Evolutionary conservation across 148 eudicot genomes (phyloP), one percentile per base, ranked within the genome.

Genomic region (Silene uniflora): DNA sequence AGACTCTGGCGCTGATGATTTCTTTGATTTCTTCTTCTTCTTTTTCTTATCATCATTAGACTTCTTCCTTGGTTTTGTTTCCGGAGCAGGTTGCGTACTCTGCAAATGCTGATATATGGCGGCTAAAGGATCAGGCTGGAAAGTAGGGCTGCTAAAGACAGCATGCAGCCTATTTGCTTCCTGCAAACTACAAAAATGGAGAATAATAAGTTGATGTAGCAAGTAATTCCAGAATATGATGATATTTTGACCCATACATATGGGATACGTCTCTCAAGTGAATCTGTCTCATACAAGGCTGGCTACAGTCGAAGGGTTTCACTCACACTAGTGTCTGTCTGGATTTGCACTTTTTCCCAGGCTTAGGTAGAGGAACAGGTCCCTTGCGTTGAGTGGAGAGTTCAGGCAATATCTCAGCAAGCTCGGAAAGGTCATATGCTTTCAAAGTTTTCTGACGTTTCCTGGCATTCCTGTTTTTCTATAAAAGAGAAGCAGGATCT

Each of bases 371-470:
- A 29, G 80, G 78, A 76, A 65, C 80, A 22, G 84, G 75, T 71
- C 84, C 74, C 67, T 82, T 71, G 61, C 21, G 76, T 7, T 76
- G 58, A 63, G 75, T 80, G 46, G 83, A 76, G 71, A 88, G 52
- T 62, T 91, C 95, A 6, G 99, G 99, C 76, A 96, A 91, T 69
- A 85, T 81, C 69, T 88, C 97, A 1, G 90, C 63, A 23, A 96
- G 94, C 63, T 89, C n/a, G 58, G 97, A 85, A 19, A 96, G 85
- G 79, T 96, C 93, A 81, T 87, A 96, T 17, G 95, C 94, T 86
- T 88, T 88, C 62, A 89, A 39, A 63, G 86, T 90, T 85, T 89
- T 89, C 69, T 85, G 84, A 27, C 91, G 82, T 75, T 82, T 88
- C 83, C 87, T 86, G 44, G 79, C 79, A 69, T 71, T 91, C 76